phyloP scores from a whole-genome alignment of 2,329 filamentous ascomycete genomes.

The Fusarium bulbicola region DNA sequence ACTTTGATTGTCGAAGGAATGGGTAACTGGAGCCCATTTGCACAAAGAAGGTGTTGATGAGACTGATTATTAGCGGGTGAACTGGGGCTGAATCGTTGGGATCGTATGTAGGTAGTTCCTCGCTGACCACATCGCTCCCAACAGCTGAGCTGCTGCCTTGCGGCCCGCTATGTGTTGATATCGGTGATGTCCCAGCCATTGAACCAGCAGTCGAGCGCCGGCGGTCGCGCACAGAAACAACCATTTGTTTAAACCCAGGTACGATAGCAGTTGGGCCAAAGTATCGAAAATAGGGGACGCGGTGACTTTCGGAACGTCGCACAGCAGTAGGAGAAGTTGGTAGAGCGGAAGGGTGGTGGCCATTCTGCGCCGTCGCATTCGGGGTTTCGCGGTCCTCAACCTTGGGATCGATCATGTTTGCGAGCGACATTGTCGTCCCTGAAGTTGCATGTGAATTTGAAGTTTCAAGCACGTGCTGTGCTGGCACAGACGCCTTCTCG shows the following conservation, averaged over 20 bases:
- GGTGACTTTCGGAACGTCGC: slow-evolving; percentile 64
- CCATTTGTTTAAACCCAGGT: slow-evolving; percentile 93
- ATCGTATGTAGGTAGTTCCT: slow-evolving; percentile 79
- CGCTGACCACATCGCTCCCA: slow-evolving; percentile 56
- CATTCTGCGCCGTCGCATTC: slow-evolving; percentile 4
- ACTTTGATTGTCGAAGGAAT: slow-evolving; percentile 78
- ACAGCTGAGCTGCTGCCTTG: slow-evolving; percentile 52
- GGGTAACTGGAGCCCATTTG: slow-evolving; percentile 88
- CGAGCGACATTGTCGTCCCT: slow-evolving; percentile 11
- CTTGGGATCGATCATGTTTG: slow-evolving; percentile 23
- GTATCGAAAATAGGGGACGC: slow-evolving; percentile 89
- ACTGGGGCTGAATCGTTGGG: slow-evolving; percentile 74
- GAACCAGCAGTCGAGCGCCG: slow-evolving; percentile 67
- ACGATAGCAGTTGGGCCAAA: slow-evolving; percentile 92
- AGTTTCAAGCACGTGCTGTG: slow-evolving; percentile 20
- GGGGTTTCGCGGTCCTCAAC: slow-evolving; percentile 10
- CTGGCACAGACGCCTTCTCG: slow-evolving; percentile 35
- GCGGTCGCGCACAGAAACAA: slow-evolving; percentile 76
- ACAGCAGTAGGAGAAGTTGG: slow-evolving; percentile 53
- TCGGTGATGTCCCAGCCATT: slow-evolving; percentile 63
- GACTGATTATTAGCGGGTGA: slow-evolving; percentile 76
- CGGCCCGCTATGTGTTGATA: slow-evolving; percentile 50
- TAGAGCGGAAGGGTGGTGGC: slow-evolving; percentile 1
- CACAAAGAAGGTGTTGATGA: slow-evolving; percentile 82
- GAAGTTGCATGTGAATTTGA: slow-evolving; percentile 3